These are phyloP conservation scores for Durusdinium trenchii DNA, from an alignment of 73 alveolate genomes.

Conservation along the genomic window DNA sequence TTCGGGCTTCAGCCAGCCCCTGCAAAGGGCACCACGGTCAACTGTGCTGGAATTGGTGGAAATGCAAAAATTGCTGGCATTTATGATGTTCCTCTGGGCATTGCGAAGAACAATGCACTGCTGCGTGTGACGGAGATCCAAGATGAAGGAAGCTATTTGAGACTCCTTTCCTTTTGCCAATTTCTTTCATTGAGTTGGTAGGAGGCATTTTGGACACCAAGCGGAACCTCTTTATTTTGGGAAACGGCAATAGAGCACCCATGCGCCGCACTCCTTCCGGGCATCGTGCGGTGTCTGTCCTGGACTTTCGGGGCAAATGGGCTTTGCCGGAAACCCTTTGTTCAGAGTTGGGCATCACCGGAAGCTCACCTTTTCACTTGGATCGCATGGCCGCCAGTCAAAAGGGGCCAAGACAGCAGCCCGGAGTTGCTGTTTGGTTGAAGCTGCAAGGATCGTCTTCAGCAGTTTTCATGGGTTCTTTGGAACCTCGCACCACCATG, in stretches of 20 bases:
- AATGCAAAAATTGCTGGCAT: not conserved
- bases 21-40: not conserved
- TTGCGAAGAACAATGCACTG: not conserved
- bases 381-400: too few species aligned
- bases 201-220: not conserved
- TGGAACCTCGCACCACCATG: too few species aligned
- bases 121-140: not conserved
- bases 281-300: not conserved
- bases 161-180: not conserved
- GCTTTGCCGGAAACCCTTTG: too few species aligned
- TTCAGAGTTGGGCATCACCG: too few species aligned
- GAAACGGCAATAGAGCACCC: not conserved
- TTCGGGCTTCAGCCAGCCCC: not conserved
- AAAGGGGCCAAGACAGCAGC: too few species aligned
- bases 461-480: too few species aligned
- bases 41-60: slow-evolving; percentile 47
- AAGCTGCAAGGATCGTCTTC: too few species aligned
- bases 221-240: too few species aligned
- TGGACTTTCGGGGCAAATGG: too few species aligned
- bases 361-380: too few species aligned
- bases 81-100: not conserved
- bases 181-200: slow-evolving; percentile 5
- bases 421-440: too few species aligned
- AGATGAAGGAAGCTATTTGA: not conserved
- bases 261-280: not conserved